Conservation (phyloP, 345 rosid species). For the Carallia pectinifolia region DNA sequence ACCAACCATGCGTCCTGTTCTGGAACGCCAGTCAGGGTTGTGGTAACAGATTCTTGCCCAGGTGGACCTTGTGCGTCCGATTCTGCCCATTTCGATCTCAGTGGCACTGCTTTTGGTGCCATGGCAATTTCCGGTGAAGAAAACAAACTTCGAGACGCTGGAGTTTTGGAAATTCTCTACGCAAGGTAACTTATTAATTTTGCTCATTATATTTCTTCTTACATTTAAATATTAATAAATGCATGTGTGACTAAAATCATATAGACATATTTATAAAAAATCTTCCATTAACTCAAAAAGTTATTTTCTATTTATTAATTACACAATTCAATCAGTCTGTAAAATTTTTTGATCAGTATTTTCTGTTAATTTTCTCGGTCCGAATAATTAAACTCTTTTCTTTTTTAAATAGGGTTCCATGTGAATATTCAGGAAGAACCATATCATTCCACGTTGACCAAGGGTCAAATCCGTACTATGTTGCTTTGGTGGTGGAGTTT, state of each 20-base stretch:
- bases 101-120: constrained; percentile 51
- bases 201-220: background rate
- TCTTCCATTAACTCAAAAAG: no score
- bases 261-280: no score
- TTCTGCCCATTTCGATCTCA: constrained; percentile 49
- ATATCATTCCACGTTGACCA: constrained; percentile 41
- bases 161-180: constrained; percentile 34
- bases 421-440: constrained; percentile 37
- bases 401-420: constrained; percentile 30
- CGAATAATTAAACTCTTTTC: no score
- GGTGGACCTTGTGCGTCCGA: constrained; percentile 39
- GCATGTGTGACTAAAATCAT: no score
- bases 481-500: constrained; percentile 42
- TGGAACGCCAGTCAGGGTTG: constrained; percentile 37
- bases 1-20: constrained; percentile 42
- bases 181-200: constrained; percentile 24
- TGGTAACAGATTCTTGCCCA: constrained; percentile 51
- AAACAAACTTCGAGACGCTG: constrained; percentile 38
- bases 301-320: no score
- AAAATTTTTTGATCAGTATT: no score
- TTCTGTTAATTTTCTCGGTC: no score
- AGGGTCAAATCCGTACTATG: constrained; percentile 43
- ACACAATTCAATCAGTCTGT: no score
- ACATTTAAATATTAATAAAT: no score
- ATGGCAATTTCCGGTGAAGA: constrained; percentile 43